Evolutionary conservation across 345 rosid species (phyloP).

Genomic region (Bruguiera parviflora): DNA sequence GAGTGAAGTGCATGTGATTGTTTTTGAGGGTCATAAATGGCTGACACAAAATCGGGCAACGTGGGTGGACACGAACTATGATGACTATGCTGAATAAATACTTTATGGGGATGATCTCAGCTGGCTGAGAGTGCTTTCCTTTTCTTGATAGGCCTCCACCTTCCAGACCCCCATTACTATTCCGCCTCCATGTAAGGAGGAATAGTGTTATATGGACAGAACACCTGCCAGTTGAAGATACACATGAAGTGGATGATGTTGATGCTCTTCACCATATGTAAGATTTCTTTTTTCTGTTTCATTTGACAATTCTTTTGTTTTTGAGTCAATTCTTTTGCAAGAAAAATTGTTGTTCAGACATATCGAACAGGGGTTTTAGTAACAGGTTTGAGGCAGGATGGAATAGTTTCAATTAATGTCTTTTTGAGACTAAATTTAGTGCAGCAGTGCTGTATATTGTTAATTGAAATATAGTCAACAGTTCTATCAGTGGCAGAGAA

Average conservation of each 20-base stretch:
- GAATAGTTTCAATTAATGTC: not conserved
- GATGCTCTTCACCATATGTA: constrained; percentile 20
- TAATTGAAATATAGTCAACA: constrained; percentile 3
- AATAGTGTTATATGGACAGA: constrained; percentile 15
- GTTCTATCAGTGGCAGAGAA: not conserved
- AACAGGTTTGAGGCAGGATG: constrained; percentile 22
- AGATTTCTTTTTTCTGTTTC: constrained; percentile 6
- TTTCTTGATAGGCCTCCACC: constrained; percentile 21
- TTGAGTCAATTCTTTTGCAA: constrained; percentile 45
- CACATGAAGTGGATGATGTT: constrained; percentile 6
- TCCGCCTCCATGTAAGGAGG: constrained; percentile 8
- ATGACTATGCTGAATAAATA: constrained; percentile 1
- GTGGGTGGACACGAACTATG: constrained; percentile 6
- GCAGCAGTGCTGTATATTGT: not conserved
- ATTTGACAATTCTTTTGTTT: constrained; percentile 45
- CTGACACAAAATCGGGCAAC: constrained; percentile 1
- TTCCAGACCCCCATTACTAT: constrained; percentile 3
- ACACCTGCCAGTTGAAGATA: constrained; percentile 16
- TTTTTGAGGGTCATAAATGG: not conserved
- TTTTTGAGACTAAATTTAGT: not conserved
- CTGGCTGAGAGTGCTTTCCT: constrained; percentile 15
- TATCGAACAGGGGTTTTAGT: constrained; percentile 29
- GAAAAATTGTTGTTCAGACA: constrained; percentile 29
- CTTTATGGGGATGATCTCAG: constrained; percentile 3
- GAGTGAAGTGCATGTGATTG: constrained; percentile 31